Percentiles rank a stretch among this genome's conserved stretches.
These are phyloP conservation scores for Candida pseudofarinosa DNA, from an alignment of 805 yeast species.

Conservation along the genomic window DNA sequence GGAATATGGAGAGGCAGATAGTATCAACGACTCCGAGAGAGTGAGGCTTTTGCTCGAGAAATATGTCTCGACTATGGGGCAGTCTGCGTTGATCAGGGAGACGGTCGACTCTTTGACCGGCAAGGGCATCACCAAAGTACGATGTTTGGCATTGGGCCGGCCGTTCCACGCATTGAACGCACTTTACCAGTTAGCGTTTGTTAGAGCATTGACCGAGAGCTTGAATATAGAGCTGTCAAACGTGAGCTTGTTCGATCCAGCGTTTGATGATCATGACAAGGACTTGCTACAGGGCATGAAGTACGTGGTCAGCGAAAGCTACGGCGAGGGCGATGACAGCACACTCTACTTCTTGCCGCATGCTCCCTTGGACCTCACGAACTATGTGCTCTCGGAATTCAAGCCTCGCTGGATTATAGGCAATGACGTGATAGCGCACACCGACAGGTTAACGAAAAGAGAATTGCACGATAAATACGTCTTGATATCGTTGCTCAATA, in stretches of 20 bases:
- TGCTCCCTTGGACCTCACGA: conserved; percentile 58
- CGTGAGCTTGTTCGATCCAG: conserved; percentile 64
- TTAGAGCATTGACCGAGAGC: conserved; percentile 36
- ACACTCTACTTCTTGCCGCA: conserved; percentile 68
- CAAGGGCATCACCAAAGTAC: conserved; percentile 24
- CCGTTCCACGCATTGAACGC: conserved; percentile 59
- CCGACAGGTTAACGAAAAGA: conserved; percentile 45
- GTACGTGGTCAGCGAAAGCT: conserved; percentile 15
- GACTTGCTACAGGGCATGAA: conserved; percentile 5
- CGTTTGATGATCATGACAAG: conserved; percentile 46
- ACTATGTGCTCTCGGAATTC: conserved; percentile 28
- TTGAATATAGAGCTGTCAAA: conserved; percentile 9
- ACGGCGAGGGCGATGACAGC: conserved; percentile 3
- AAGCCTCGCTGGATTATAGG: conserved; percentile 44
- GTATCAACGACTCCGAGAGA: neutral
- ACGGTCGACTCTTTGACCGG: conserved; percentile 8
- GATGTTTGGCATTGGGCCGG: conserved; percentile 73
- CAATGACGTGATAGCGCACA: conserved; percentile 50
- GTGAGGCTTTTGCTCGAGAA: neutral
- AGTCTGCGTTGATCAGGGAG: conserved; percentile 22
- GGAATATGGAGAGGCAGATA: neutral
- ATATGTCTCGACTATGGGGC: conserved; percentile 8
- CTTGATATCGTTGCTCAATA: conserved; percentile 35
- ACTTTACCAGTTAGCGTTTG: conserved; percentile 60
- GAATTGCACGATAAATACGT: conserved; percentile 45